Base-by-base conservation (phyloP, 129 eudicot species). In the Chrysanthemum lavandulifolium region DNA sequence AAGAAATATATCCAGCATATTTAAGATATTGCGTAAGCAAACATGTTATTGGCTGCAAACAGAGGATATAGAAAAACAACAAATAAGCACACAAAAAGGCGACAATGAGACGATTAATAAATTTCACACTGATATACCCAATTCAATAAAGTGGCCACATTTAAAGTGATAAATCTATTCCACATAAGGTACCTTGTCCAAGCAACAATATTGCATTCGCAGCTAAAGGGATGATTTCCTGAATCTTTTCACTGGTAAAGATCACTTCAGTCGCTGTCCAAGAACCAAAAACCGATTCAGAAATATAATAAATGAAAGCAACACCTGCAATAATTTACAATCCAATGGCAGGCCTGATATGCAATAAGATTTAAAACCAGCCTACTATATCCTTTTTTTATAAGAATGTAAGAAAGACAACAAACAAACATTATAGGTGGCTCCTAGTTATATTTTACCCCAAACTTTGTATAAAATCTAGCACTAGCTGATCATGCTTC, bases 211-310 rank as follows among this genome's bases (percentile, higher is more conserved):
- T 71, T 58, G 92, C 83, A 76, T 89, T 78, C 1, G 87, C 76
- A 15, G 90, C 77, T 71, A 84, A 74, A 61, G 96, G 87, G 55
- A 80, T 69, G 40, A 92, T 73, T 48, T 89, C 87, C 69, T 85
- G 95, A 63, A 92, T 85, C 81, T 81, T 92, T 83, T 92, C 98
- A 74, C 95, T 82, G 48, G 90, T 19, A 82, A 92, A 92, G 67
- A 92, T 89, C 61, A 86, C 86, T 74, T 82, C 81, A 40, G 65
- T 75, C 74, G 89, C 98, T 89, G 72, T 16, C 54, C 78, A 79
- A 73, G 62, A 14, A 70, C 70, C 65, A 77, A 33, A 65, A 18
- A 19, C 1, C 12, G 1, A 23, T 33, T 77, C 64, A 69, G 65
- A 77, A 60, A 15, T 43, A 36, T 49, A 13, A 33, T 49, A 68